These are phyloP conservation scores for Lachnellula occidentalis DNA, from an alignment of 2,329 filamentous ascomycete genomes.

Conservation along the genomic window DNA sequence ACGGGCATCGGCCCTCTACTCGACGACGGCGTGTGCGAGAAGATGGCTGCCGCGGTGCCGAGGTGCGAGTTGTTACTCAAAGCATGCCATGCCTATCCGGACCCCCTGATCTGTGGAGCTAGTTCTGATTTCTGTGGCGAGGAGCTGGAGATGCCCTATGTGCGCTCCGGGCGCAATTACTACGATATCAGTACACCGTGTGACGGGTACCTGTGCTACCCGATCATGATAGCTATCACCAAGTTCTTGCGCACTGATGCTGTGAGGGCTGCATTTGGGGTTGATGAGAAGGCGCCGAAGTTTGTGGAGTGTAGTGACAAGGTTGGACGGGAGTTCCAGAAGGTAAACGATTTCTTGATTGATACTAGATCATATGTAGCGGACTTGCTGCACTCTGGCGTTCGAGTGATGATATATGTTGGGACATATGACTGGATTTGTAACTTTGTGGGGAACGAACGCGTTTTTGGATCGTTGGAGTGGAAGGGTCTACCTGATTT, in stretches of 20 bases:
- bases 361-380: constrained; percentile 15
- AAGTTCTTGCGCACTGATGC: constrained; percentile 16
- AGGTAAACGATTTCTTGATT: constrained; percentile 18
- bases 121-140: constrained; percentile 8
- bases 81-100: constrained; percentile 13
- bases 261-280: constrained; percentile 16
- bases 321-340: constrained; percentile 16
- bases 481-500: constrained; percentile 18
- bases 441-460: constrained; percentile 21
- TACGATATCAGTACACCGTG: constrained; percentile 22
- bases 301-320: constrained; percentile 18
- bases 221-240: constrained; percentile 20
- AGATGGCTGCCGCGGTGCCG: constrained; percentile 12
- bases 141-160: constrained; percentile 18
- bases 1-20: constrained; percentile 19
- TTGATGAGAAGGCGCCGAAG: constrained; percentile 10
- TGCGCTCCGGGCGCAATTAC: constrained; percentile 14
- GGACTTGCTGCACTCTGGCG: constrained; percentile 15
- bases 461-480: constrained; percentile 17
- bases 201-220: constrained; percentile 19
- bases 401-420: constrained; percentile 22
- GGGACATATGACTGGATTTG: constrained; percentile 24
- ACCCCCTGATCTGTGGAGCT: constrained; percentile 14
- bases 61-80: constrained; percentile 18
- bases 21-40: constrained; percentile 7